phyloP scores from a whole-genome alignment of 1,284 basidiomycete species.

The Porodaedalea pini region DNA sequence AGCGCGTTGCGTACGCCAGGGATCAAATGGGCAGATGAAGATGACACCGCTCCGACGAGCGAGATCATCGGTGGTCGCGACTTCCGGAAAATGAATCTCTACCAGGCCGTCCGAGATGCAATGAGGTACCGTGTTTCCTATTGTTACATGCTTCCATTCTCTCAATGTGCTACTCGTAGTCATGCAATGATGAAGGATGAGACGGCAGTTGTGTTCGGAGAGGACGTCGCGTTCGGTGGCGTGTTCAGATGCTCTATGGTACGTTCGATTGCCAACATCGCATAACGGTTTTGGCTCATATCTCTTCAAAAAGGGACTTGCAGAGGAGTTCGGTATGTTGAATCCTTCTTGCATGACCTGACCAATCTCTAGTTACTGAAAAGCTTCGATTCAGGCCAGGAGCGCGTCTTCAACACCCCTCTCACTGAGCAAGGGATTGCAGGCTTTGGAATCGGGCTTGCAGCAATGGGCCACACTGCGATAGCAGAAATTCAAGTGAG shows the following conservation, averaged over 20 bases:
- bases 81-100: constrained; percentile 87
- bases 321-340: constrained; percentile 82
- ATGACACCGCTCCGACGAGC: constrained; percentile 38
- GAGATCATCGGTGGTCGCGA: constrained; percentile 70
- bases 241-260: constrained; percentile 89
- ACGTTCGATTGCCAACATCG: constrained; percentile 23
- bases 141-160: not conserved
- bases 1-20: constrained; percentile 69
- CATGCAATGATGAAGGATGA: constrained; percentile 84
- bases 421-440: constrained; percentile 93
- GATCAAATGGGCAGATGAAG: constrained; percentile 66
- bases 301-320: constrained; percentile 63
- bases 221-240: constrained; percentile 89
- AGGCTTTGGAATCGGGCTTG: constrained; percentile 90
- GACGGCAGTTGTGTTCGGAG: constrained; percentile 88
- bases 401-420: constrained; percentile 95
- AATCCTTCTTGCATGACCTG: constrained; percentile 2
- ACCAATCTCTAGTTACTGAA: constrained; percentile 5
- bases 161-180: constrained; percentile 37
- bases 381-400: constrained; percentile 53
- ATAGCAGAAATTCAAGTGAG: constrained; percentile 82
- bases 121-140: constrained; percentile 52
- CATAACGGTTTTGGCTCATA: not conserved
- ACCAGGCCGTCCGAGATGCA: constrained; percentile 86
- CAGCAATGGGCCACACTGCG: constrained; percentile 90